These are phyloP conservation scores for Sordariomycetes sp. DNA, from an alignment of 2,329 filamentous ascomycete species.

Conservation along the genomic window DNA sequence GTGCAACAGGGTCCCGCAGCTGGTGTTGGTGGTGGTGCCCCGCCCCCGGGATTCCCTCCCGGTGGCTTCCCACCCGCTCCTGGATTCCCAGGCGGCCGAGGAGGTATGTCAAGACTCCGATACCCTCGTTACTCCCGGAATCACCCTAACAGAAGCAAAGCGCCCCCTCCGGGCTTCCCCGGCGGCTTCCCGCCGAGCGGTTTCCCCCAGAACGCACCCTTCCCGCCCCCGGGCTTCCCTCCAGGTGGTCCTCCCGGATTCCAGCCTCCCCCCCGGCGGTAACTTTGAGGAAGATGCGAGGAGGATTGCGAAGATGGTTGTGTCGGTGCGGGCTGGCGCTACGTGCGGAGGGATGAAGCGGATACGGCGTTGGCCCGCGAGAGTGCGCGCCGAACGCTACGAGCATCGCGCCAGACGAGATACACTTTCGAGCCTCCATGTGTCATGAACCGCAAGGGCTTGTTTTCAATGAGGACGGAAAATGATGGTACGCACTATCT, in stretches of 20 bases:
- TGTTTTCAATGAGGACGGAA: not conserved
- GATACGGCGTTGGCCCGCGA: not conserved
- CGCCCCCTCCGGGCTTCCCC: conserved; percentile 38
- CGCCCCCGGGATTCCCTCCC: conserved; percentile 48
- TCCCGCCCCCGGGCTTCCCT: conserved; percentile 41
- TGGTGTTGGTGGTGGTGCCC: conserved; percentile 66
- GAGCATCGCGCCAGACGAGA: not conserved
- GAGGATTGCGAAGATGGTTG: not conserved
- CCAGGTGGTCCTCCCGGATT: conserved; percentile 53
- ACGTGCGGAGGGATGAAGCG: not conserved
- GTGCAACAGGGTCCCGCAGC: conserved; percentile 59
- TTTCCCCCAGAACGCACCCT: conserved; percentile 32
- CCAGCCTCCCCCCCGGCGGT: conserved; percentile 59
- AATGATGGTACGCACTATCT: conserved; percentile 2
- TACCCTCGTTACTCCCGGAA: not conserved
- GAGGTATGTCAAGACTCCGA: conserved; percentile 32
- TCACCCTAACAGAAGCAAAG: conserved; percentile 22
- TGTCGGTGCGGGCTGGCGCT: not conserved
- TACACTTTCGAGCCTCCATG: not conserved
- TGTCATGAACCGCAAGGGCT: not conserved
- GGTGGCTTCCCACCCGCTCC: conserved; percentile 37
- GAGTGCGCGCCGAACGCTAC: not conserved
- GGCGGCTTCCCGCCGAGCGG: conserved; percentile 36
- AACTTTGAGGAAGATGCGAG: conserved; percentile 9
- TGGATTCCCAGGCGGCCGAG: conserved; percentile 42